phyloP scores from a whole-genome alignment of 2,329 filamentous ascomycete species.

The Phoma sp. region DNA sequence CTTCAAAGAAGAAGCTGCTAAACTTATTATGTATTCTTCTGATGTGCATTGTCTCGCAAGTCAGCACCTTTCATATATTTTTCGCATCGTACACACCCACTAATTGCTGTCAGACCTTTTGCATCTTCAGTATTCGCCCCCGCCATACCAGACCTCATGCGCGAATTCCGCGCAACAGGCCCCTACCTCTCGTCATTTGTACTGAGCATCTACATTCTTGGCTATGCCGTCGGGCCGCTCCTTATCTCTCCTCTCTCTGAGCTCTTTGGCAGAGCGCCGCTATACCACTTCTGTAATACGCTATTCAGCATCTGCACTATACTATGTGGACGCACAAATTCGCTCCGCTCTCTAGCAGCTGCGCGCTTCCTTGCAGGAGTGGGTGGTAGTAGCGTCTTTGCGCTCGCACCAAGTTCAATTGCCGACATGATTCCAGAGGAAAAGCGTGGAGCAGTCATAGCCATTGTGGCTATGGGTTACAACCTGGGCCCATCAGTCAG shows the following conservation, averaged over 20 bases:
- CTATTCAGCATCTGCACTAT: conserved; percentile 67
- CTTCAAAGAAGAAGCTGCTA: not conserved
- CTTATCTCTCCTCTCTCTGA: conserved; percentile 36
- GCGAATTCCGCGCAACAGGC: conserved; percentile 23
- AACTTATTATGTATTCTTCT: not conserved
- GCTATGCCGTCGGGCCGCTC: conserved; percentile 37
- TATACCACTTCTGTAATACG: conserved; percentile 60
- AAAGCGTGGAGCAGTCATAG: conserved; percentile 30
- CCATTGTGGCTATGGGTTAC: conserved; percentile 22
- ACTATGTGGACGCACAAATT: conserved; percentile 55
- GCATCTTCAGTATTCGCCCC: conserved; percentile 36
- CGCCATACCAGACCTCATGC: conserved; percentile 27
- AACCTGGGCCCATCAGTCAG: conserved; percentile 28
- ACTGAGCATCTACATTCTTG: conserved; percentile 32
- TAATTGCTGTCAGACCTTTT: conserved; percentile 21
- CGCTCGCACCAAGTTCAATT: conserved; percentile 28
- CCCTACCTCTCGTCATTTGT: conserved; percentile 33
- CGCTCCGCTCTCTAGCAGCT: conserved; percentile 43
- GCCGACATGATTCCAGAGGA: conserved; percentile 30
- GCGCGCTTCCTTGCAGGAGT: conserved; percentile 58
- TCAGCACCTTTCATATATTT: not conserved
- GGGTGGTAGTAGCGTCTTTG: conserved; percentile 11
- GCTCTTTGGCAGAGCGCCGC: conserved; percentile 47
- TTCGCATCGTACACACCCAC: not conserved
- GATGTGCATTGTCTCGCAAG: not conserved